Percentiles rank a stretch among this genome's conserved stretches.
Evolutionary conservation across 164 flowering plant genomes (phyloP).

Genomic region (Liquidambar formosana): DNA sequence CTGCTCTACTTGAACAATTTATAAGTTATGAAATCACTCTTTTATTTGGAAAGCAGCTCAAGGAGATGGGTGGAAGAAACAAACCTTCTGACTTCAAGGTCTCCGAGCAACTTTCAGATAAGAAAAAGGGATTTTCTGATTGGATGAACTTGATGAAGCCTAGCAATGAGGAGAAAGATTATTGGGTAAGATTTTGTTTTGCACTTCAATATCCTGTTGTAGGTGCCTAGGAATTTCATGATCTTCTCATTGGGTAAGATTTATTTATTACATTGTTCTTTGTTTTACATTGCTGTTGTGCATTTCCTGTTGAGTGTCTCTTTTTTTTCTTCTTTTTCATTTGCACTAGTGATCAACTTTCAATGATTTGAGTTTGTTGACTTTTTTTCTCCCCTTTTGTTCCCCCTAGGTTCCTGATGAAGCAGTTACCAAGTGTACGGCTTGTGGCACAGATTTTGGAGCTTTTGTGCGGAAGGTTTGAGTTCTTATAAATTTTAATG

Average conservation of each 20-base stretch:
- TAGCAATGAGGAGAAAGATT: constrained; percentile 70
- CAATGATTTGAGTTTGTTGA: background rate
- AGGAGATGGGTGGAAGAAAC: constrained; percentile 61
- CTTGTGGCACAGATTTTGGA: constrained; percentile 57
- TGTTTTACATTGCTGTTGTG: too few relatives aligned
- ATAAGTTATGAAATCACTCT: too few relatives aligned
- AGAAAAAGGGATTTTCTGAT: constrained; percentile 57
- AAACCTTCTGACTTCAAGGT: constrained; percentile 36
- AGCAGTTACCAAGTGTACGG: constrained; percentile 60
- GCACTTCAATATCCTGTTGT: background rate
- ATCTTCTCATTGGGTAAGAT: too few relatives aligned
- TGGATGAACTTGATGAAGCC: constrained; percentile 65
- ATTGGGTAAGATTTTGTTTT: constrained; percentile 48
- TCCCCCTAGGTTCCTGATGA: constrained; percentile 66
- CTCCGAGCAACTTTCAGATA: constrained; percentile 45
- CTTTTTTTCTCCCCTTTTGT: background rate
- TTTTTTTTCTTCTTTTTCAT: too few relatives aligned
- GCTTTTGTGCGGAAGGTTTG: constrained; percentile 60
- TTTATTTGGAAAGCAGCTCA: constrained; percentile 37
- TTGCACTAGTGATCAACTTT: background rate
- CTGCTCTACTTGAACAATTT: too few relatives aligned
- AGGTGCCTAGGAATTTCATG: background rate
- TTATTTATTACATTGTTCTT: too few relatives aligned
- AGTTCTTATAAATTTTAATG: background rate
- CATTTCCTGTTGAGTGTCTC: too few relatives aligned